These are phyloP conservation scores for Thermoascus crustaceus DNA, from an alignment of 2,329 filamentous ascomycete genomes.

Conservation along the genomic window DNA sequence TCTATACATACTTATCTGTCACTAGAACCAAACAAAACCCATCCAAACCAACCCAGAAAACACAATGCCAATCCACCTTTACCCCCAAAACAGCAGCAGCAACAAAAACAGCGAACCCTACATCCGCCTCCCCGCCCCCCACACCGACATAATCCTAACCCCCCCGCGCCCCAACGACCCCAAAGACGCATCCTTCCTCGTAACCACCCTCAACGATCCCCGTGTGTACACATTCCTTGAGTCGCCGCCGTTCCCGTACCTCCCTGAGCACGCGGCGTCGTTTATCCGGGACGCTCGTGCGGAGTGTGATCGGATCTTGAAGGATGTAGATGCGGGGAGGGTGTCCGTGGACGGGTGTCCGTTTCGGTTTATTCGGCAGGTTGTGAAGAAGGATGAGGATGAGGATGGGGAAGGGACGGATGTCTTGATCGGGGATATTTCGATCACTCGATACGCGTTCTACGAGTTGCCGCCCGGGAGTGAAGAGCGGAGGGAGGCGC, in stretches of 20 bases:
- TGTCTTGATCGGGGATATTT: constrained; percentile 17
- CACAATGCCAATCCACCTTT: constrained; percentile 14
- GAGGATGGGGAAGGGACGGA: not conserved
- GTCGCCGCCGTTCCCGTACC: constrained; percentile 19
- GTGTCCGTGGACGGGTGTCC: constrained; percentile 13
- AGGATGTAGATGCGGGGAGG: not conserved
- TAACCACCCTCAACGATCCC: constrained; percentile 18
- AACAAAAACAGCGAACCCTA: constrained; percentile 15
- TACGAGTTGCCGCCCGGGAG: constrained; percentile 14
- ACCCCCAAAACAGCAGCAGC: too few relatives aligned
- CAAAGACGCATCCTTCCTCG: constrained; percentile 8
- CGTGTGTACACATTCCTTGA: constrained; percentile 15
- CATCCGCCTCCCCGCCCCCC: constrained; percentile 17
- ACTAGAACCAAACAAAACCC: too few relatives aligned
- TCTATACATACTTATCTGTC: too few relatives aligned
- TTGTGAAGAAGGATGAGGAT: constrained; percentile 4
- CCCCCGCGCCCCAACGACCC: constrained; percentile 12
- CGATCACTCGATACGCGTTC: constrained; percentile 16
- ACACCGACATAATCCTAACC: constrained; percentile 19
- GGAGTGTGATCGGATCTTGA: constrained; percentile 4
- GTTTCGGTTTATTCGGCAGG: constrained; percentile 15
- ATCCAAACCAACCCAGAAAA: not conserved
- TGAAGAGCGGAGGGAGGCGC: constrained; percentile 11
- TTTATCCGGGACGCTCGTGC: constrained; percentile 6
- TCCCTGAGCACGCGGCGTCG: constrained; percentile 11